These are phyloP conservation scores for Ambrosia hybrid DNA, from an alignment of 140 eudicot genomes.

Conservation along the genomic window DNA sequence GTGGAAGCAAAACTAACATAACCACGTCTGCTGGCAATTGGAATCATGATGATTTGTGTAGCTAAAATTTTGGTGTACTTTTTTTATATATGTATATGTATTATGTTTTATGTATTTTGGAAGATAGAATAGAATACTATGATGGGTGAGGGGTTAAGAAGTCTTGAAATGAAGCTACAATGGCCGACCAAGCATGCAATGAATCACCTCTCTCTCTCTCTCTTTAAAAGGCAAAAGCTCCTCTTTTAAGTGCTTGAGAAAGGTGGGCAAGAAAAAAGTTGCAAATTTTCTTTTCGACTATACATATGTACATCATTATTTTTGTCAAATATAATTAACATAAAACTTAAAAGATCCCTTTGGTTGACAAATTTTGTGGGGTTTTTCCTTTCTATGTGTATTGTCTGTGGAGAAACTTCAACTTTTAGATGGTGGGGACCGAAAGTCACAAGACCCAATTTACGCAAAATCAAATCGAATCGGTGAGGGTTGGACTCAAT, in stretches of 20 bases:
- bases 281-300: slow-evolving; percentile 4
- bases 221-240: slow-evolving; percentile 9
- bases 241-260: slow-evolving; percentile 45
- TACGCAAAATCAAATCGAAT: no score
- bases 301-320: not conserved
- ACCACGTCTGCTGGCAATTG: slow-evolving; percentile 38
- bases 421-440: no score
- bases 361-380: not conserved
- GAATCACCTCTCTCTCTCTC: slow-evolving; percentile 25
- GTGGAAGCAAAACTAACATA: slow-evolving; percentile 43
- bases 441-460: no score
- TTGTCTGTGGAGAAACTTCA: no score
- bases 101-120: no score
- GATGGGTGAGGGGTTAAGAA: no score
- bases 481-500: no score
- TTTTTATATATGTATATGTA: no score
- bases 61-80: not conserved
- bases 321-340: not conserved
- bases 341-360: not conserved
- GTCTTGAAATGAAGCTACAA: slow-evolving; percentile 61
- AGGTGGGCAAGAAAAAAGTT: slow-evolving; percentile 31
- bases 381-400: not conserved
- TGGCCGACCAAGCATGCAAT: slow-evolving; percentile 99
- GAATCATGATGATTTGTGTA: slow-evolving; percentile 19
- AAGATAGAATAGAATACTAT: no score